Evolutionary conservation across 2,329 filamentous ascomycete genomes (phyloP).

Genomic region (Amphichorda felina): DNA sequence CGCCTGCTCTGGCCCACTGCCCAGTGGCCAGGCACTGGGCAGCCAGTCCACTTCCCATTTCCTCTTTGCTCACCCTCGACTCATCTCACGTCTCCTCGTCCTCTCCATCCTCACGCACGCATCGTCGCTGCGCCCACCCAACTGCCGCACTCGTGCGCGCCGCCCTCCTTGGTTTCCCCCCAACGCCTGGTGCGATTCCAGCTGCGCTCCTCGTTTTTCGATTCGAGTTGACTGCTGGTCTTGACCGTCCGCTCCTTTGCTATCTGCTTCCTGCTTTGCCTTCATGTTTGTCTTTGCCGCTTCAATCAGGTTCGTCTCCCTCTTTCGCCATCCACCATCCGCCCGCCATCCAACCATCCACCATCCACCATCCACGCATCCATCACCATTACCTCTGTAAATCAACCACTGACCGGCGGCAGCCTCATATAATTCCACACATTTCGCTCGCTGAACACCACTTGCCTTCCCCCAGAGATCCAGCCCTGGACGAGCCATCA

Average conservation of each 20-base stretch:
- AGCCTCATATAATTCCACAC: background rate
- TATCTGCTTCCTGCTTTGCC: conserved; percentile 7
- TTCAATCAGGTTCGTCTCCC: conserved; percentile 1
- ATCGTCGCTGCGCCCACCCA: background rate
- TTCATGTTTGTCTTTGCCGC: conserved; percentile 7
- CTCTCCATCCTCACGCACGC: background rate
- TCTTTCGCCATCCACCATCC: background rate
- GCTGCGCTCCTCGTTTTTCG: conserved; percentile 38
- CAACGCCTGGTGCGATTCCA: conserved; percentile 41
- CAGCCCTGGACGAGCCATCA: no score
- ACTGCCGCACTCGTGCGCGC: conserved; percentile 3
- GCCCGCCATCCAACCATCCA: conserved; percentile 3
- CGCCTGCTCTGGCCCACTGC: background rate
- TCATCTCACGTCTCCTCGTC: background rate
- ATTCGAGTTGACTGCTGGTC: conserved; percentile 39
- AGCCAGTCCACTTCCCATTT: conserved; percentile 3
- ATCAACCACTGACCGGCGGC: conserved; percentile 5
- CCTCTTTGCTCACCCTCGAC: background rate
- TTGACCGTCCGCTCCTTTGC: conserved; percentile 48
- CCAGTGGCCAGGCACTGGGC: no score
- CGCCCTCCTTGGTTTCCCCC: background rate
- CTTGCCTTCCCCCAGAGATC: background rate
- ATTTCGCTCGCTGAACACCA: background rate
- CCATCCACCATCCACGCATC: no score
- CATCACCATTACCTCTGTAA: no score